Evolutionary conservation across 2,329 filamentous ascomycete genomes (phyloP), one percentile per base, ranked within the genome.

Genomic region (Ophiostoma perfectum): DNA sequence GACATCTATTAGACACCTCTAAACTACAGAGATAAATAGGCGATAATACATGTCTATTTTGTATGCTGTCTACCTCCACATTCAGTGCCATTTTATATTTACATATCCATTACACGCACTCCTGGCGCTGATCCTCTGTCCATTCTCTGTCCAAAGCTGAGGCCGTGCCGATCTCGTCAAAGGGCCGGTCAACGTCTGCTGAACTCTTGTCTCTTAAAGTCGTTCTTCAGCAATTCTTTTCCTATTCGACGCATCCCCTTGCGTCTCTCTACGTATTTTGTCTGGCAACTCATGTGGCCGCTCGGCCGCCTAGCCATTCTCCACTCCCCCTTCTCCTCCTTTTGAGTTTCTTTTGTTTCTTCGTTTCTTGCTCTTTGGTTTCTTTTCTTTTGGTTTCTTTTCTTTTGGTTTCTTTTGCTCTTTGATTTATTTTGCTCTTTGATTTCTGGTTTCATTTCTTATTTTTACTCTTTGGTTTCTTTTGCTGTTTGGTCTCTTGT

Each of bases 101-200:
- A 27, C 27, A 27, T 2, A 27, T 27, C 27, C 27, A 27, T 27
- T 27, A 27, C 27, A 27, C 27, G 27, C 27, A 27, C 27, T 52
- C n/a, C 47, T n/a, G 47, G 16, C 45, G 47, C 18, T 8, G 49
- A 55, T 55, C 49, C 3, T 18, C n/a, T 27, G 49, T 9, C 27
- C 11, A 11, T 38, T 27, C 9, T 38, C 18, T 60, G 16, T 7
- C 42, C 55, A 6, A 12, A 65, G 64, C 64, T 65, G 64, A 65
- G 44, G 49, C 38, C 14, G 18, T 55, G 67, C 41, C 44, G 64
- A 68, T 68, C 67, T 62, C 18, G 60, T 65, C 62, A 66, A 64
- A 63, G 63, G 44, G 42, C 66, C 63, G 68, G 68, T 67, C 66
- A 67, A 67, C 66, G 66, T 42, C 66, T 69, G 68, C 68, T 69